phyloP scores from a whole-genome alignment of 306 rosid genomes.

The Medicago arabica region DNA sequence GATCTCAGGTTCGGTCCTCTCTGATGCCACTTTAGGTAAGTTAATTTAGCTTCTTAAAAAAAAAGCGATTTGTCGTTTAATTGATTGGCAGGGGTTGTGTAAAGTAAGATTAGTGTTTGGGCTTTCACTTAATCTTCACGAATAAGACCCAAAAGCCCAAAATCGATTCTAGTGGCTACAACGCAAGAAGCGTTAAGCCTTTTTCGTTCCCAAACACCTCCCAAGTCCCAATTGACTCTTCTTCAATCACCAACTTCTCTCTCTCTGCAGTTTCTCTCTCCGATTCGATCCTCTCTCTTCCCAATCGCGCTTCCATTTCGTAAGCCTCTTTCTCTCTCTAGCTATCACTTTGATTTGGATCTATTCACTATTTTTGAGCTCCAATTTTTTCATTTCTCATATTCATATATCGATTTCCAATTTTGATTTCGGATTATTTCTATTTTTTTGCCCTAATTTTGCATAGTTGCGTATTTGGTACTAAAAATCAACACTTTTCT shows the following conservation, averaged over 20 bases:
- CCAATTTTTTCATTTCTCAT: conserved; percentile 2
- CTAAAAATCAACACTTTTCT: neutral
- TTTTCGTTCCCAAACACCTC: conserved; percentile 9
- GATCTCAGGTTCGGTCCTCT: too few species aligned
- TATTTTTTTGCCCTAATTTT: neutral
- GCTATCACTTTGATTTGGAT: conserved; percentile 34
- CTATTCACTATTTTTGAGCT: conserved; percentile 28
- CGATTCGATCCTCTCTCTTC: conserved; percentile 44
- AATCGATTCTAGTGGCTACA: conserved; percentile 34
- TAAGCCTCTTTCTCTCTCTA: conserved; percentile 30
- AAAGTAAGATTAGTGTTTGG: too few species aligned
- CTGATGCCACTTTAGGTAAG: too few species aligned
- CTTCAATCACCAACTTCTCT: conserved; percentile 1
- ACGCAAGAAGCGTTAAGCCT: conserved; percentile 18
- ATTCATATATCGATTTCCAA: neutral
- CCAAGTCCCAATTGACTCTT: conserved; percentile 12
- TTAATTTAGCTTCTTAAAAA: too few species aligned
- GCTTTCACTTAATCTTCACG: neutral
- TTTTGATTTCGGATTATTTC: neutral
- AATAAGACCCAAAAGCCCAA: conserved; percentile 37
- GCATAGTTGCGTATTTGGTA: neutral
- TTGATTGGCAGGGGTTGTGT: too few species aligned
- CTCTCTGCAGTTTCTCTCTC: neutral
- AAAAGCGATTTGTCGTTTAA: too few species aligned
- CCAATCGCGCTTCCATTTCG: conserved; percentile 41